Conservation (phyloP, 2,329 filamentous ascomycete genomes). For the Monosporascus cannonballus region DNA sequence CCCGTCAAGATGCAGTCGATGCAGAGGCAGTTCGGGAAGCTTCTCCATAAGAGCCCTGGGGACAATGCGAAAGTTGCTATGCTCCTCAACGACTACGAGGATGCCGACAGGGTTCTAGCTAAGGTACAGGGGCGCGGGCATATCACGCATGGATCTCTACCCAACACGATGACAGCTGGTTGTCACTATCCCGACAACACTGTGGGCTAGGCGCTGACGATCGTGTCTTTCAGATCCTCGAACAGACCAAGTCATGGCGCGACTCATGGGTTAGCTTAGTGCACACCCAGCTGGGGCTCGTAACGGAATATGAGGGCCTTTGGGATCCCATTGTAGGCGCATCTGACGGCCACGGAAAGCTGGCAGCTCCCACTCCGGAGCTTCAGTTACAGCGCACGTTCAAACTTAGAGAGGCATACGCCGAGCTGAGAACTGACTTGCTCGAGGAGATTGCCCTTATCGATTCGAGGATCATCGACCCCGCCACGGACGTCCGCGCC, state of each 20-base stretch:
- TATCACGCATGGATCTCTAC: background rate
- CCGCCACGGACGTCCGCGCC: conserved; percentile 63
- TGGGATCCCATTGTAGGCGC: conserved; percentile 73
- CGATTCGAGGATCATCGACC: conserved; percentile 62
- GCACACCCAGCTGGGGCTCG: conserved; percentile 59
- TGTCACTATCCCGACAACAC: background rate
- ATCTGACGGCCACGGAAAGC: conserved; percentile 48
- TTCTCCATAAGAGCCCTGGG: conserved; percentile 61
- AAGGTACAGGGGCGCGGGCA: conserved; percentile 44
- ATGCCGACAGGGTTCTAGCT: conserved; percentile 68
- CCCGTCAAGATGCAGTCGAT: conserved; percentile 57
- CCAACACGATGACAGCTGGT: too few relatives aligned
- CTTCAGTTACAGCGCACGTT: conserved; percentile 58
- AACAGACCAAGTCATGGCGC: conserved; percentile 69
- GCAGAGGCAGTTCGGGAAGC: conserved; percentile 67
- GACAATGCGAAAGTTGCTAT: conserved; percentile 72
- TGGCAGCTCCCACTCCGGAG: conserved; percentile 55
- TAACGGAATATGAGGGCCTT: conserved; percentile 63
- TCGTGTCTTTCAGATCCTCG: conserved; percentile 55
- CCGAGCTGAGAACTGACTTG: conserved; percentile 66
- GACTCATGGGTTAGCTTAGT: conserved; percentile 73
- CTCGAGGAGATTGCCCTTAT: conserved; percentile 65
- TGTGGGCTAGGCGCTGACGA: background rate
- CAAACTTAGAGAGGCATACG: conserved; percentile 60
- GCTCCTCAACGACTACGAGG: conserved; percentile 72